Evolutionary conservation across 306 rosid species (phyloP).

Genomic region (Acmispon strigosus): DNA sequence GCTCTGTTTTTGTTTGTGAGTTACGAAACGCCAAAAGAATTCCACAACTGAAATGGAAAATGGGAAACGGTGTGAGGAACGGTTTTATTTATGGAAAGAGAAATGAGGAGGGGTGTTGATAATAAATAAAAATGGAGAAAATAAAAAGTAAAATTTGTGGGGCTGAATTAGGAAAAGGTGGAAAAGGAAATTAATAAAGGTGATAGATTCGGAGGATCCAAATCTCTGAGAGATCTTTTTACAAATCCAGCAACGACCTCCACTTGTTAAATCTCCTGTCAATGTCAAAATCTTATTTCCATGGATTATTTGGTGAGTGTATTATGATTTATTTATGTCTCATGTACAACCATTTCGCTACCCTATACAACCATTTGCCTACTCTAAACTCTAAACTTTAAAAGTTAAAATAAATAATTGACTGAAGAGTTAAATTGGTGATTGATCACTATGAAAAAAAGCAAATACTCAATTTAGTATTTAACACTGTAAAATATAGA

Average conservation of each 20-base stretch:
- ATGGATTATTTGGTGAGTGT: no score
- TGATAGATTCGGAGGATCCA: constrained; percentile 84
- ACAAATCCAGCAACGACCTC: constrained; percentile 54
- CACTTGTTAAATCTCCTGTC: constrained; percentile 56
- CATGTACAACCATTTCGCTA: no score
- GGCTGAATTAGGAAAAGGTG: constrained; percentile 5
- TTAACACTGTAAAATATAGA: no score
- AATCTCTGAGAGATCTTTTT: constrained; percentile 59
- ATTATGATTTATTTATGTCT: no score
- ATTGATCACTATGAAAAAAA: no score
- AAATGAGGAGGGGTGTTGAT: no score
- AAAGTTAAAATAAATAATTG: no score
- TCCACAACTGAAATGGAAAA: background rate
- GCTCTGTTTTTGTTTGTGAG: background rate
- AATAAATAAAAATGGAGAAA: constrained; percentile 1
- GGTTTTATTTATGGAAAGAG: background rate
- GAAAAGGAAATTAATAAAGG: constrained; percentile 37
- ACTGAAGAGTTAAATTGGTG: no score
- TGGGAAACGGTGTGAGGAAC: background rate
- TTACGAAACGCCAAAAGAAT: background rate
- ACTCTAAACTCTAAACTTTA: no score
- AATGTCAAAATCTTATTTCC: constrained; percentile 24
- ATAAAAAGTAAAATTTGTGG: constrained; percentile 10
- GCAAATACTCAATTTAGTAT: no score
- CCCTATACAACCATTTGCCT: no score